Conservation (phyloP, 805 yeast genomes). For the Teunomyces pallodes region DNA sequence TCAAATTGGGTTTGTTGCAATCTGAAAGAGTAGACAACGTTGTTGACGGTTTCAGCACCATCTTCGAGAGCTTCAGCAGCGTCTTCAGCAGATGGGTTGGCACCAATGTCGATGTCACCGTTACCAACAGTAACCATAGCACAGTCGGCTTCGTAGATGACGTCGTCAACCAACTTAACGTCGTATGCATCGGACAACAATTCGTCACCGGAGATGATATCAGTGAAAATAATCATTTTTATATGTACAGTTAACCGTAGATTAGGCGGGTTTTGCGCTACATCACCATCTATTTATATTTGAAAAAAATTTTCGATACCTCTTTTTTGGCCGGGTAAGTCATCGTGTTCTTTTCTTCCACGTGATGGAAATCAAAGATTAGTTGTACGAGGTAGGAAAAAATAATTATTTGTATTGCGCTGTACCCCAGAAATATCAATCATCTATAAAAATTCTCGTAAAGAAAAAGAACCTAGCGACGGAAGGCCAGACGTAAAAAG, state of each 20-base stretch:
- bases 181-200: constrained; percentile 96
- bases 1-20: constrained; percentile 93
- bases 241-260: neutral
- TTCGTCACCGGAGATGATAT: constrained; percentile 93
- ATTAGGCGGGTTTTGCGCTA: constrained; percentile 3
- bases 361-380: constrained; percentile 3
- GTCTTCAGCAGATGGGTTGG: constrained; percentile 98
- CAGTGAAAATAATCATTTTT: constrained; percentile 48
- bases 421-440: constrained; percentile 1
- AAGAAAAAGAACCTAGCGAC: neutral
- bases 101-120: constrained; percentile 97
- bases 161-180: constrained; percentile 80
- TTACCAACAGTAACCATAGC: constrained; percentile 84
- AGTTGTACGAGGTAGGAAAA: too few relatives aligned
- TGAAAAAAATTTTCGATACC: neutral
- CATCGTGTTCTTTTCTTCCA: neutral
- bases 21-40: constrained; percentile 98
- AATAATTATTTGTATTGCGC: neutral
- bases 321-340: constrained; percentile 1
- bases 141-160: constrained; percentile 96
- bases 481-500: constrained; percentile 8
- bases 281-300: constrained; percentile 1
- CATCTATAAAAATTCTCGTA: neutral
- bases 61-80: constrained; percentile 83
- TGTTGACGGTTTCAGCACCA: constrained; percentile 89